phyloP scores from a whole-genome alignment of 2,329 filamentous ascomycete genomes.

The Cucurbitaria berberidis region DNA sequence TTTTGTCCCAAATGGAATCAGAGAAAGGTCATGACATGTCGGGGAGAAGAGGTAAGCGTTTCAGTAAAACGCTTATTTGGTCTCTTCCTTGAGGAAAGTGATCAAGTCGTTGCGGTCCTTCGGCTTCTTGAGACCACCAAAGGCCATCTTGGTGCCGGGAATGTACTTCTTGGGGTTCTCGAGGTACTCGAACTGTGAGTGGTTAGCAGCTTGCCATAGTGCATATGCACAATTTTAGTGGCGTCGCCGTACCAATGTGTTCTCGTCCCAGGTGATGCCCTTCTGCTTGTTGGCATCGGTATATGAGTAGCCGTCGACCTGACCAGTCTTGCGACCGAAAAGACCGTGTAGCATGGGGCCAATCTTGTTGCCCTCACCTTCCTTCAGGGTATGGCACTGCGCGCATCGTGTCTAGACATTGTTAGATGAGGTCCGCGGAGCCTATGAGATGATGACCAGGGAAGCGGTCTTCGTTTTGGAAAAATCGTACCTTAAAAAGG shows the following conservation, averaged over 20 bases:
- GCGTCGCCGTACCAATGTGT: slow-evolving; percentile 71
- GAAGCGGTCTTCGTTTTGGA: not conserved
- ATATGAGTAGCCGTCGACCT: slow-evolving; percentile 92
- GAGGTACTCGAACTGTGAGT: slow-evolving; percentile 85
- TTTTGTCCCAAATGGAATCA: slow-evolving; percentile 32
- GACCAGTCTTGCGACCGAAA: slow-evolving; percentile 93
- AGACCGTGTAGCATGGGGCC: slow-evolving; percentile 96
- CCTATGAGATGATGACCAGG: slow-evolving; percentile 5
- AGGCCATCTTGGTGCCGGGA: slow-evolving; percentile 99
- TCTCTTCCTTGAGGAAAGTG: slow-evolving; percentile 76
- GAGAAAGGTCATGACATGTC: slow-evolving; percentile 36
- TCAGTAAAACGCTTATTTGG: slow-evolving; percentile 63
- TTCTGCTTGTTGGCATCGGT: slow-evolving; percentile 99
- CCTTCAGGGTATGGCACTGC: slow-evolving; percentile 97
- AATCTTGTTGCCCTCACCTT: slow-evolving; percentile 93
- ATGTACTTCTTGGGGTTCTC: slow-evolving; percentile 99
- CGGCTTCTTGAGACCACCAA: slow-evolving; percentile 99
- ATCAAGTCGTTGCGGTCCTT: slow-evolving; percentile 99
- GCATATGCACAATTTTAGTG: not conserved
- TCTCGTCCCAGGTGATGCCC: slow-evolving; percentile 85
- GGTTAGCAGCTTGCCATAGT: slow-evolving; percentile 15
- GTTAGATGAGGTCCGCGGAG: slow-evolving; percentile 28
- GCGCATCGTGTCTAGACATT: slow-evolving; percentile 80
- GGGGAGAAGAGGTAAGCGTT: slow-evolving; percentile 22
- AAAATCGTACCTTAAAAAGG: slow-evolving; percentile 80